These are phyloP conservation scores for Phycomyces blakesleeanus DNA, from an alignment of 192 early-diverging fungal species.

Conservation along the genomic window DNA sequence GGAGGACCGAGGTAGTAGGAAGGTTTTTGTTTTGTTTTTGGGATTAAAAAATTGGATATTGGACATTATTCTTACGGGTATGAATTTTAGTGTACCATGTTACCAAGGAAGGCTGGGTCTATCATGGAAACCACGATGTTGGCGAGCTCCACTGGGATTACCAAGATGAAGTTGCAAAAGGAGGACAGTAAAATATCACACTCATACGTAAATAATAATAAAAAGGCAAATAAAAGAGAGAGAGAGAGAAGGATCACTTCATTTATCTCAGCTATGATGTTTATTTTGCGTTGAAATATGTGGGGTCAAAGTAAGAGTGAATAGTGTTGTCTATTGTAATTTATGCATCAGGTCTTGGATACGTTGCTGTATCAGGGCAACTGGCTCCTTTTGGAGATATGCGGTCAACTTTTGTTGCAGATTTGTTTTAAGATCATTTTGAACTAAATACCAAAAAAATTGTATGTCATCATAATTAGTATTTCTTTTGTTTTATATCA, in stretches of 20 bases:
- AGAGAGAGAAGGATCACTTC: no score
- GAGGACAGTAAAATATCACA: background rate
- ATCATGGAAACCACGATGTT: slow-evolving; percentile 81
- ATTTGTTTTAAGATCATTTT: background rate
- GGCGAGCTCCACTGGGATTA: slow-evolving; percentile 78
- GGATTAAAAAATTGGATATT: no score
- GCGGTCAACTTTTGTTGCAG: background rate
- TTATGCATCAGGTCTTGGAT: background rate
- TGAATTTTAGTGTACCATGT: slow-evolving; percentile 80
- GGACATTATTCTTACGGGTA: slow-evolving; percentile 25
- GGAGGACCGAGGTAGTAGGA: no score
- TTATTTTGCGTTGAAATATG: background rate
- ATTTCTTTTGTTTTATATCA: background rate
- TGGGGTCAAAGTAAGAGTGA: no score
- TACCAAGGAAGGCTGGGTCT: slow-evolving; percentile 85
- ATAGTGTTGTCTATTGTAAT: background rate
- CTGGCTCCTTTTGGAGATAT: slow-evolving; percentile 8
- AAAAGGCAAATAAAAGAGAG: no score
- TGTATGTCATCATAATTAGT: no score
- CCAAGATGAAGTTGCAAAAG: slow-evolving; percentile 31
- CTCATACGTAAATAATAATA: no score
- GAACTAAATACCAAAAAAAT: slow-evolving; percentile 6
- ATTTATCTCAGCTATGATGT: background rate
- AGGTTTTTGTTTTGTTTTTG: no score
- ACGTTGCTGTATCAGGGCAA: slow-evolving; percentile 16